A percentile compares a stretch with the other conserved stretches of the same genome.
Conservation (phyloP, 192 early-diverging fungal species). For the Neocallimastix lanati region DNA sequence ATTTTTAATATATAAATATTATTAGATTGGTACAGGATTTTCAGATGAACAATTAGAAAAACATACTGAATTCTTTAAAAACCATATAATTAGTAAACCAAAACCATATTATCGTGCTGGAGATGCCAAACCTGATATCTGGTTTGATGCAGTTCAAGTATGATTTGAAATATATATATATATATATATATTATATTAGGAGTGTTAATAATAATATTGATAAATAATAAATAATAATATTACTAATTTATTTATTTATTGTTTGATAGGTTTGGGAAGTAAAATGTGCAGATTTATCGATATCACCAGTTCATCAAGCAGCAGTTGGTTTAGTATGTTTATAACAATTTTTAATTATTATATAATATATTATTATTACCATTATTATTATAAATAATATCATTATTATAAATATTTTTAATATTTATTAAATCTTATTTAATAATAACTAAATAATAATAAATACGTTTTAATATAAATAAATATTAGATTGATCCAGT, state of each 20-base stretch:
- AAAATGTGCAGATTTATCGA: slow-evolving; percentile 86
- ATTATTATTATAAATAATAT: too few relatives aligned
- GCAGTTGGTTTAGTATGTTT: slow-evolving; percentile 55
- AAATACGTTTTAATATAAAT: not conserved
- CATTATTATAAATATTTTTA: too few relatives aligned
- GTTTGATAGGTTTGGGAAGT: slow-evolving; percentile 80
- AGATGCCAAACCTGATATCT: slow-evolving; percentile 83
- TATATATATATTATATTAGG: too few relatives aligned
- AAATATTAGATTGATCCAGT: slow-evolving; percentile 37
- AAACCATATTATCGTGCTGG: slow-evolving; percentile 58
- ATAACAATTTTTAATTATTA: slow-evolving; percentile 1
- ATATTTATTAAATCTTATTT: too few relatives aligned
- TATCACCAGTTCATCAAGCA: slow-evolving; percentile 87
- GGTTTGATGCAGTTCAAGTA: slow-evolving; percentile 67
- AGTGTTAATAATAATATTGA: too few relatives aligned
- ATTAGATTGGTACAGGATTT: slow-evolving; percentile 86
- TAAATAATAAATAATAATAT: too few relatives aligned
- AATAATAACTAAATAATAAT: not conserved
- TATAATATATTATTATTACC: too few relatives aligned
- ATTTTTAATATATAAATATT: slow-evolving; percentile 1
- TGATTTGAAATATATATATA: too few relatives aligned
- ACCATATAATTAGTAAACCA: slow-evolving; percentile 53
- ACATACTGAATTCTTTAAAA: slow-evolving; percentile 51
- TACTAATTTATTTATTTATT: too few relatives aligned
- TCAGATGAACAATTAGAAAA: slow-evolving; percentile 67